Conservation (phyloP, 1,139 yeast species). For the Lodderomyces metapsilosis region DNA sequence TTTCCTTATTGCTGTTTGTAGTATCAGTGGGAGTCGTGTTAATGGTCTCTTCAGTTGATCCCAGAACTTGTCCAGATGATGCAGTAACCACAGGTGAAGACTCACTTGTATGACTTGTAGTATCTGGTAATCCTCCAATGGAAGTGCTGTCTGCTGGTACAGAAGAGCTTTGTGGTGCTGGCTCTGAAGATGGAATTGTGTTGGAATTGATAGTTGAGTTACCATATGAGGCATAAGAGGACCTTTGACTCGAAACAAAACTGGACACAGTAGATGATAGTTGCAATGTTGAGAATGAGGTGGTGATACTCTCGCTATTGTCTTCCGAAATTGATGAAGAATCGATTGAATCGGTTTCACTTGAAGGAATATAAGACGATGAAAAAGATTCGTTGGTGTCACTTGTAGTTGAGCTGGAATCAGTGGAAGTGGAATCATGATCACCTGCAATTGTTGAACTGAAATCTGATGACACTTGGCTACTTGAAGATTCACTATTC, state of each 20-base stretch:
- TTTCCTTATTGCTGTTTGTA: not conserved
- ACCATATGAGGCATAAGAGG: not conserved
- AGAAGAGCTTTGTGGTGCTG: not conserved
- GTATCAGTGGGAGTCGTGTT: not conserved
- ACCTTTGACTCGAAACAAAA: not conserved
- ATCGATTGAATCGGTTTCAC: not conserved
- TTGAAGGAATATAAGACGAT: not conserved
- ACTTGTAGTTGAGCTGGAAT: not conserved
- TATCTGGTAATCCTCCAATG: not conserved
- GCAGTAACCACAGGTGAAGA: not conserved
- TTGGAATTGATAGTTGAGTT: not conserved
- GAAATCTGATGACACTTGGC: not conserved
- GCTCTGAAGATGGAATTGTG: not conserved
- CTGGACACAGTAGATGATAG: not conserved
- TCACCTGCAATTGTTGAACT: not conserved
- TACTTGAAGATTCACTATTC: not conserved
- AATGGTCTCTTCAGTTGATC: not conserved
- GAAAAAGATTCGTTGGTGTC: not conserved
- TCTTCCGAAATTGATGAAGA: not conserved
- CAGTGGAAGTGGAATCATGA: not conserved
- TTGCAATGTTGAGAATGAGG: slow-evolving; percentile 1
- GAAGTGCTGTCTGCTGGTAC: not conserved
- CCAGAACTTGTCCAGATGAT: not conserved
- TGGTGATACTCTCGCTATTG: not conserved
- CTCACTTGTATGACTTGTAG: not conserved